Evolutionary conservation across 2,329 filamentous ascomycete species (phyloP), one percentile per base, ranked within the genome.

Genomic region (Peltaster fructicola): DNA sequence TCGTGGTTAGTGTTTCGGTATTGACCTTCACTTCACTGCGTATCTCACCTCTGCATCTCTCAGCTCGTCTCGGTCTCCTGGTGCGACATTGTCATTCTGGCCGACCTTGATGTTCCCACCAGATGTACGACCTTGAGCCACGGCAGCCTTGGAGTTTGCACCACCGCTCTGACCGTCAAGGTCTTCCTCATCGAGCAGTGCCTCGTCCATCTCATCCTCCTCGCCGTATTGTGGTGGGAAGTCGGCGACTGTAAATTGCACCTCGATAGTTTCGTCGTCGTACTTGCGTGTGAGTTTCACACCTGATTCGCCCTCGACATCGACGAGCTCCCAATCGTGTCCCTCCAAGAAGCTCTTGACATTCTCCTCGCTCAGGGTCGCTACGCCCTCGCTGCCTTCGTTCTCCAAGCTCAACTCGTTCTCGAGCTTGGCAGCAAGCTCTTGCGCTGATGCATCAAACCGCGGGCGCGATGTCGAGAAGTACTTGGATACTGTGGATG

Each of bases 231-330:
- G 44, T 37, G 44, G 53, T 56, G 78, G 69, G 34, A 91, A 66
- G 51, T 91, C 81, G 39, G 76, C 71, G 44, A 90, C 79, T 38
- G 76, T 81, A 59, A 91, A 90, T 36, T 72, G 70, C 36, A 91
- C 67, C 34, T 73, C 74, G 56, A 85, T 79, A 42, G 74, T 80
- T 62, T 98, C 88, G 35, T 91, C 73, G 43, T 77, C 78, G 45
- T 79, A 85, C 36, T 68, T 74, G 45, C 84, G 76, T 32, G 71
- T 76, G 38, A 98, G 65, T 44, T 76, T 64, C 39, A 98, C 78
- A 40, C 92, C 81, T 58, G 95, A 79, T 52, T 81, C 68, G 34
- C 88, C 88, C 14, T 74, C 63, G 15, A 64, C 69, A 53, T 98
- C 88, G 44, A 79, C 62, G 33, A 73, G 51, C 57, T 67, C 31